Evolutionary conservation across 2,329 filamentous ascomycete genomes (phyloP), one percentile per base, ranked within the genome.

Genomic region (Alternaria gansuensis): DNA sequence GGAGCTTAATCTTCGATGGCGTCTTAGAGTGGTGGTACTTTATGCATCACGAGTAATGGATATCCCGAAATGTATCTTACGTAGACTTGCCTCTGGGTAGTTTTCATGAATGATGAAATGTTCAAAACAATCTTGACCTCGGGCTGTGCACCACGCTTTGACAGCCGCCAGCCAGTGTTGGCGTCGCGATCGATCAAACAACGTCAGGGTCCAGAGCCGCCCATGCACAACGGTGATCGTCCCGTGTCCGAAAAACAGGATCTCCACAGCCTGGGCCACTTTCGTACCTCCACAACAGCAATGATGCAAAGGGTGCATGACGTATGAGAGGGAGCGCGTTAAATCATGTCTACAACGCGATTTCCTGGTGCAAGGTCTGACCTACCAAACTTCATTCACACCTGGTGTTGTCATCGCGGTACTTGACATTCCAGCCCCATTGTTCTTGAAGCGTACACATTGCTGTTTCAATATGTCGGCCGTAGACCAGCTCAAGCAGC

Each of bases 401-500:
- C 41, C 34, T n/a, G 23, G 26, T 51, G 23, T 29, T 24, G 21
- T 29, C 21, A 51, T 51, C 26, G 23, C 28, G 21, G 45, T 41
- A 31, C 37, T 4, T 51, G 26, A 31, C 36, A 10, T 41, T 24
- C 13, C 34, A 24, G 36, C 31, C 14, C 13, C 44, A 11, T 41
- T 26, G 17, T 40, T 39, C 36, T 14, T 24, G 11, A 52, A 33
- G n/a, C 17, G n/a, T 29, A 24, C 31, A 24, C 26, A 43, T n/a
- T 48, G 11, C n/a, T 10, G 28, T 21, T 1, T n/a, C 57, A 71
- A 51, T 8, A 76, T 76, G 74, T 71, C 72, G 17, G 67, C 68
- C n/a, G 57, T 79, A 24, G 73, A 77, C 31, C 69, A 78, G 10
- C 65, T 80, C 46, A 80, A 80, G 69, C 72, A 79, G 65, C 78